Conservation (phyloP, 2,329 filamentous ascomycete species). For the Aspergillus japonicus region DNA sequence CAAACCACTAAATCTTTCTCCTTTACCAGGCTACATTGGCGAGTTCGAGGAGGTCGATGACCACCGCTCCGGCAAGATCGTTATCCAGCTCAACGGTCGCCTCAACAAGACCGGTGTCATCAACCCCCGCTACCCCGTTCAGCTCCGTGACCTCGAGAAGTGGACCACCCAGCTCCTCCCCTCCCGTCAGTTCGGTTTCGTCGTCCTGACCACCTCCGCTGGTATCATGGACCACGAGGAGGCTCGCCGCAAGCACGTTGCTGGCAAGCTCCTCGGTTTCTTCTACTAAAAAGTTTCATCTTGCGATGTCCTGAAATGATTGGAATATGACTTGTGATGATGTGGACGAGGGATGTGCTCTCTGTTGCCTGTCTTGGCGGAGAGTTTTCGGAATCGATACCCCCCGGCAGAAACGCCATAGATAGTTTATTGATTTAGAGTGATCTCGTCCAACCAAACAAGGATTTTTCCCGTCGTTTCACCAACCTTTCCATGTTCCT, state of each 20-base stretch:
- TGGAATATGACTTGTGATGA: not conserved
- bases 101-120: constrained; percentile 99
- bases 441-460: constrained; percentile 14
- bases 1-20: constrained; percentile 60
- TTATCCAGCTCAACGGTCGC: constrained; percentile 98
- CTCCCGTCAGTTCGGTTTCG: constrained; percentile 99
- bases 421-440: constrained; percentile 24
- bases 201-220: constrained; percentile 97
- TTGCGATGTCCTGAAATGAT: constrained; percentile 28
- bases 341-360: constrained; percentile 4
- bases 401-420: constrained; percentile 24
- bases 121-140: constrained; percentile 98
- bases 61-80: constrained; percentile 99
- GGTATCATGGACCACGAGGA: constrained; percentile 99
- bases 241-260: constrained; percentile 97
- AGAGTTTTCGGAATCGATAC: constrained; percentile 24
- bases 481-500: not conserved
- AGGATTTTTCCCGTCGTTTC: not conserved
- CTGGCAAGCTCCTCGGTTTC: constrained; percentile 99
- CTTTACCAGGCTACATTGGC: constrained; percentile 82
- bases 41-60: constrained; percentile 99
- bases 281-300: constrained; percentile 71
- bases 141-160: constrained; percentile 96
- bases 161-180: constrained; percentile 99
- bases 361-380: constrained; percentile 20